Conservation (phyloP, 768 basidiomycete species). For the Boletus insuetus region DNA sequence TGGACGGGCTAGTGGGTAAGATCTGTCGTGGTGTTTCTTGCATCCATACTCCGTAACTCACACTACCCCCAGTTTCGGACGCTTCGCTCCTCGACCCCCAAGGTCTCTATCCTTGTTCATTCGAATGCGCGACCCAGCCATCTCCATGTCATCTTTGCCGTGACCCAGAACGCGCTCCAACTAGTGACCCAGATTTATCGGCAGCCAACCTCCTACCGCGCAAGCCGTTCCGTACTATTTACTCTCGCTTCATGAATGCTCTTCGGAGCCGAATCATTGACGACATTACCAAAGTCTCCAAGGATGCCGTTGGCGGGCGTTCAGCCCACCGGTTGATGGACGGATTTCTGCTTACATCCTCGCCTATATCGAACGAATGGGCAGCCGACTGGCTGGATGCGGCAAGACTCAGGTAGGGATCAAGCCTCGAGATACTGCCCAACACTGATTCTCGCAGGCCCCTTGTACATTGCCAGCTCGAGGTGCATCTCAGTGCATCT, state of each 20-base stretch:
- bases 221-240: slow-evolving; percentile 39
- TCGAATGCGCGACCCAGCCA: slow-evolving; percentile 39
- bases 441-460: slow-evolving; percentile 41
- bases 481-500: slow-evolving; percentile 45
- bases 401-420: slow-evolving; percentile 43
- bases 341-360: slow-evolving; percentile 60
- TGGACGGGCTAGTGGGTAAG: slow-evolving; percentile 56
- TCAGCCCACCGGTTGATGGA: slow-evolving; percentile 50
- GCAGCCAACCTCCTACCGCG: slow-evolving; percentile 44
- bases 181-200: slow-evolving; percentile 25
- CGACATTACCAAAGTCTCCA: slow-evolving; percentile 49
- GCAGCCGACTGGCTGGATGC: slow-evolving; percentile 61
- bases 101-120: slow-evolving; percentile 53
- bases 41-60: slow-evolving; percentile 12
- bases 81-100: slow-evolving; percentile 44
- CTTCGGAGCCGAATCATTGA: slow-evolving; percentile 52
- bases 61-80: slow-evolving; percentile 38
- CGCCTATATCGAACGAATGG: slow-evolving; percentile 53
- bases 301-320: slow-evolving; percentile 26
- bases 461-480: slow-evolving; percentile 58
- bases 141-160: slow-evolving; percentile 41
- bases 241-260: slow-evolving; percentile 56
- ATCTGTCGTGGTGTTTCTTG: neutral
- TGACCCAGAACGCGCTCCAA: slow-evolving; percentile 14
- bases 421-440: neutral